Evolutionary conservation across 371 early-diverging fungal genomes (phyloP), one percentile per base, ranked within the genome.

Genomic region (Umbelopsis sp.): DNA sequence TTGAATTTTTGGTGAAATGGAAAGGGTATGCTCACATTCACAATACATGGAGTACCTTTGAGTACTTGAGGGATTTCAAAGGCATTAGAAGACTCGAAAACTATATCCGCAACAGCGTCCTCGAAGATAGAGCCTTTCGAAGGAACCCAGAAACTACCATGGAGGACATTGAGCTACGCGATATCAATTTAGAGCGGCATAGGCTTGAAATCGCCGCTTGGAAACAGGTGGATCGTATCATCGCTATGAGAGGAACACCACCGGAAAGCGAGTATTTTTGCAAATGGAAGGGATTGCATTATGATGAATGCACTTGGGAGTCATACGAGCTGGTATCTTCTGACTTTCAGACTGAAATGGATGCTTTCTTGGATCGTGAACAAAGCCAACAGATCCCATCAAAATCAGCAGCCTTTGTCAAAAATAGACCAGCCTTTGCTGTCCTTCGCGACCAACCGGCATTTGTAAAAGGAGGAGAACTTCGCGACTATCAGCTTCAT

Each of bases 401-500:
- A 48, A 83, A 76, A 51, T 62, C 83, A 37, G 85, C 83, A 68
- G 71, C 76, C 12, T 79, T 82, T 52, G 35, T 53, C n/a, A 74
- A 79, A 29, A 77, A 80, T 38, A 87, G 97, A 22, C 94, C 96
- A 3, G 79, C 83, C 44, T 97, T 94, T 78, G 86, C 90, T 64
- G 84, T 82, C 44, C 82, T 97, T 69, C 72, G 86, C 32, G 86
- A 86, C 29, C 97, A 96, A 72, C 97, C 98, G 0, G 81, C 81
- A 20, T 97, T 92, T 70, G 80, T 98, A 63, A 74, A 74, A 1
- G 96, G 96, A n/a, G 97, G 97, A 7, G 84, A 92, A 70, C 87
- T 99, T 35, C 89, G 99, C 50, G 97, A 96, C 68, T 99, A 99
- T 77, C 99, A 99, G 79, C 79, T 99, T 41, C 91, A 93, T 35